Base-by-base conservation (phyloP, 2,329 filamentous ascomycete species). In the Byssothecium circinans region DNA sequence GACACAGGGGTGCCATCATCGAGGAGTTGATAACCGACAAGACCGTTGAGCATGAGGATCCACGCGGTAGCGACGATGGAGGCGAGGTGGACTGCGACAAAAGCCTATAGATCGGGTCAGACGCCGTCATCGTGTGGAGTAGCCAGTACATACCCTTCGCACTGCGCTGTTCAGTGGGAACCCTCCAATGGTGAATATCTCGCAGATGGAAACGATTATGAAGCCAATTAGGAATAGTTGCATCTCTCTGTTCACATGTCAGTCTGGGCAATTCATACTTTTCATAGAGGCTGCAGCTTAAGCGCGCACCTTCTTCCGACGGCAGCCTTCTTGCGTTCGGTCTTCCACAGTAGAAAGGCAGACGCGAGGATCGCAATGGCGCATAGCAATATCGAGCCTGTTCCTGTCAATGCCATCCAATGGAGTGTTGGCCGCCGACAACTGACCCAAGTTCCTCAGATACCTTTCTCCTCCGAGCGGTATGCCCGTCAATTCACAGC, bases 141-240 rank as follows among this genome's bases (percentile, higher is more conserved):
- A 39, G 32, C n/a, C 3, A 20, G 10, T 15, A 77, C 85, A 56
- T 80, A 88, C 90, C 62, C 88, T 80, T 68, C 91, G 84, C 49
- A 89, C 87, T 41, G 75, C 82, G 43, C 79, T 75, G 57, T 82
- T 76, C 17, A 96, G 75, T 2, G 92, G 91, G 62, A 99, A 92
- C 23, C 86, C 88, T 58, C 94, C 94, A 29, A 97, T 85, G 0
- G 91, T 91, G 75, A 99, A 96, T 64, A 99, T 96, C 71, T 97
- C 94, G 74, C 91, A 96, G 63, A 99, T 88, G 62, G 88, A 85
- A 52, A 97, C 85, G 49, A 97, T 74, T 47, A 95, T 87, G 70
- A 90, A 99, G 41, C 88, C 86, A 34, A 89, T 53, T 41, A 99
- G 82, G 75, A 99, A 97, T 27, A 96, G 65, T 79, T 99, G 94